Evolutionary conservation across 2,329 filamentous ascomycete genomes (phyloP).

Genomic region (Paraphoma chrysanthemicola): DNA sequence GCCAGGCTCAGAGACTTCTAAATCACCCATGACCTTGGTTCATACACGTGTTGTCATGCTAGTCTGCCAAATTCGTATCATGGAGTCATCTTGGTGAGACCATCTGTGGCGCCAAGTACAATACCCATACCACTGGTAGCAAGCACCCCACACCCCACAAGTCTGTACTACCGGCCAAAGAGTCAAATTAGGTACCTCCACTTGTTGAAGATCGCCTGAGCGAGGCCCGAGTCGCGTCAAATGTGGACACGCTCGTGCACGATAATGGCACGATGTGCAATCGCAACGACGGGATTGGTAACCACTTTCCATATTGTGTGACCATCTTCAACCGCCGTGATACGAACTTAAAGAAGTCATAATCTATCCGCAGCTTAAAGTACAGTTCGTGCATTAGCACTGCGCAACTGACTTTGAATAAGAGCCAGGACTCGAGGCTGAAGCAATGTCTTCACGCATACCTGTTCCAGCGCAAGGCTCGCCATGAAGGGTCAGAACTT

Average conservation of each 20-base stretch:
- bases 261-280: slow-evolving; percentile 20
- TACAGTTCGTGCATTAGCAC: slow-evolving; percentile 9
- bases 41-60: too few species aligned
- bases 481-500: slow-evolving; percentile 21
- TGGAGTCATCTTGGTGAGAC: neutral
- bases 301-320: slow-evolving; percentile 22
- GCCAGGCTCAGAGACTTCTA: neutral
- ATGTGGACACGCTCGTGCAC: slow-evolving; percentile 3
- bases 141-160: slow-evolving; percentile 17
- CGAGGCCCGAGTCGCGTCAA: slow-evolving; percentile 5
- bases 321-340: slow-evolving; percentile 17
- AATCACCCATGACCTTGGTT: neutral
- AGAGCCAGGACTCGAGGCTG: slow-evolving; percentile 4
- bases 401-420: slow-evolving; percentile 12
- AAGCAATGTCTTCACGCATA: slow-evolving; percentile 2
- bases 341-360: slow-evolving; percentile 12
- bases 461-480: neutral
- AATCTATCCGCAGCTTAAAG: slow-evolving; percentile 23
- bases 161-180: slow-evolving; percentile 3
- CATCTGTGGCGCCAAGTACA: neutral
- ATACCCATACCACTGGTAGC: neutral
- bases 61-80: neutral
- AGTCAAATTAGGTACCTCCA: slow-evolving; percentile 3
- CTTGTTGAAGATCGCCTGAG: slow-evolving; percentile 13
- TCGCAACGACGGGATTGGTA: slow-evolving; percentile 23